A percentile compares a stretch with the other conserved stretches of the same genome.
Conservation (phyloP, 352 stramenopile species). For the Phytophthora pini region DNA sequence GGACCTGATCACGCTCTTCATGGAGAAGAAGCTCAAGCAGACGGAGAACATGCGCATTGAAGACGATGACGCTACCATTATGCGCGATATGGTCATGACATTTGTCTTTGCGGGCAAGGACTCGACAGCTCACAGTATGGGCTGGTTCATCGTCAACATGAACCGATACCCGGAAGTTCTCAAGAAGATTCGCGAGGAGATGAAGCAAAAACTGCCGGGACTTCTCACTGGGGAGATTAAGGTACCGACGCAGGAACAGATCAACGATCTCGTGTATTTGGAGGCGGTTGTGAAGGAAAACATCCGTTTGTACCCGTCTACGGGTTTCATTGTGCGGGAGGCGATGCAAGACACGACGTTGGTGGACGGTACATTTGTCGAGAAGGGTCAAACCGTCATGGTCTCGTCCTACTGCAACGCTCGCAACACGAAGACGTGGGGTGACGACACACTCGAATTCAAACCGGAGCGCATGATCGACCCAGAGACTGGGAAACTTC, state of each 20-base stretch:
- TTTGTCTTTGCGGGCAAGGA: conserved; percentile 82
- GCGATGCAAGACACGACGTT: conserved; percentile 43
- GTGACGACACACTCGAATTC: conserved; percentile 54
- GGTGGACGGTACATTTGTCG: conserved; percentile 35
- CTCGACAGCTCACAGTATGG: conserved; percentile 69
- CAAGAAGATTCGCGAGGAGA: conserved; percentile 61
- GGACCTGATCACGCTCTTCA: conserved; percentile 55
- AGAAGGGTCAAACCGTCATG: conserved; percentile 37
- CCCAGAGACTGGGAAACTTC: conserved; percentile 38
- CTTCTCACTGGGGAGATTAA: conserved; percentile 33
- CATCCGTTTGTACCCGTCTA: conserved; percentile 68
- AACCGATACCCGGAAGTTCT: conserved; percentile 54
- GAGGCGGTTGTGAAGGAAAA: conserved; percentile 69
- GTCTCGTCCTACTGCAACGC: conserved; percentile 39
- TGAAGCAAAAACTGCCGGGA: conserved; percentile 47
- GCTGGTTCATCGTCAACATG: conserved; percentile 81
- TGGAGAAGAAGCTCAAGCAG: conserved; percentile 44
- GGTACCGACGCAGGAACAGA: conserved; percentile 46
- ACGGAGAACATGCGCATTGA: conserved; percentile 33
- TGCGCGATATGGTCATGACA: conserved; percentile 78
- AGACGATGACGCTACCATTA: conserved; percentile 45
- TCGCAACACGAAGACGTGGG: conserved; percentile 51
- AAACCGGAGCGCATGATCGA: conserved; percentile 76
- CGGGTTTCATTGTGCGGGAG: conserved; percentile 60
- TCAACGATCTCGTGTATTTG: conserved; percentile 64